Evolutionary conservation across 75 land plant species (phyloP).

Genomic region (Isoetes taiwanensis): DNA sequence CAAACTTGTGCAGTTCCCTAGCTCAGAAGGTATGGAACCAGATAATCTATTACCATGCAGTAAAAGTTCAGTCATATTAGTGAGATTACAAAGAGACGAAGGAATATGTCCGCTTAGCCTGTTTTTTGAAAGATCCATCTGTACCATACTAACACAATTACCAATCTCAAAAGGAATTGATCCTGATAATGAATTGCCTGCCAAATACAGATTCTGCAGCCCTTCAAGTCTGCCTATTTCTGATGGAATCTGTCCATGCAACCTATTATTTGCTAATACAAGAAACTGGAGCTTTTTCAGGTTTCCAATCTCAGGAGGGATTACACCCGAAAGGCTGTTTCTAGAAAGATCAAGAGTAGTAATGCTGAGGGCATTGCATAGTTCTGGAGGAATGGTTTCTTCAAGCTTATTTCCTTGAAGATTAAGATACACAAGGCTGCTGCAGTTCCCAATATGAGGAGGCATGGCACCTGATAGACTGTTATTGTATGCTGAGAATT

Average conservation of each 20-base stretch:
- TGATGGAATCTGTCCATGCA: constrained; percentile 52
- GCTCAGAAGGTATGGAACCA: constrained; percentile 50
- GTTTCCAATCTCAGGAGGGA: constrained; percentile 36
- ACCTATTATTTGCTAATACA: constrained; percentile 32
- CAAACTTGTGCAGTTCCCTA: constrained; percentile 33
- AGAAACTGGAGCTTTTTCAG: constrained; percentile 32
- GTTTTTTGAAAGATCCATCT: constrained; percentile 22
- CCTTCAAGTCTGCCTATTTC: constrained; percentile 13
- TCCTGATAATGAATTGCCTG: constrained; percentile 15
- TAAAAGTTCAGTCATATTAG: constrained; percentile 36
- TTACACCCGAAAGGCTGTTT: constrained; percentile 36
- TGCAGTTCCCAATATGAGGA: too few species aligned
- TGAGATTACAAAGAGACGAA: constrained; percentile 26
- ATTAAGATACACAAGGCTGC: too few species aligned
- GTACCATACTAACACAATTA: constrained; percentile 17
- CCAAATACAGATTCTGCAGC: constrained; percentile 10
- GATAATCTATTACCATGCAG: constrained; percentile 56
- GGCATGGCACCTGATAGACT: too few species aligned
- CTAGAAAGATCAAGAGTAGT: constrained; percentile 52
- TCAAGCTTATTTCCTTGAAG: background rate
- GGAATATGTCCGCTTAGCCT: constrained; percentile 42
- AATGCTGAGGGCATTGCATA: too few species aligned
- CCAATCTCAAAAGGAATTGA: constrained; percentile 38
- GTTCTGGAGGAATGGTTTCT: background rate
- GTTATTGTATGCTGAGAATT: too few species aligned